Percentiles rank a stretch among this genome's conserved stretches.
Conservation (phyloP, 2,329 filamentous ascomycete species). For the Stagonosporopsis vannaccii region DNA sequence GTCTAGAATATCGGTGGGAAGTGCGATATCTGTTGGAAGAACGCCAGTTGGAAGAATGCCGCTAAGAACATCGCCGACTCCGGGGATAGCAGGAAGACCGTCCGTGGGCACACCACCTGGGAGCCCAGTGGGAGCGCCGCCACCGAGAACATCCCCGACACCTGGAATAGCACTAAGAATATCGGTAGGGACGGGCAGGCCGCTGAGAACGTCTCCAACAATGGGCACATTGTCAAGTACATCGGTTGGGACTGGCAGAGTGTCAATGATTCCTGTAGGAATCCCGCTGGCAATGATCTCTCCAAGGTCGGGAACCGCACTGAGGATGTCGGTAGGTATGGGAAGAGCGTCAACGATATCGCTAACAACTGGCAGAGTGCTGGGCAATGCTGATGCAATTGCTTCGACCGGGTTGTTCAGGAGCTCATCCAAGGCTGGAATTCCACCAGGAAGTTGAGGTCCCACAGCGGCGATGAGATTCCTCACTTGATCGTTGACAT, state of each 20-base stretch:
- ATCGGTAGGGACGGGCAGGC: neutral
- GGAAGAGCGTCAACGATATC: neutral
- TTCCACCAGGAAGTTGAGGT: constrained; percentile 17
- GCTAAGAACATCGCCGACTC: neutral
- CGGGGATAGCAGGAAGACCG: neutral
- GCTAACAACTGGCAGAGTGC: neutral
- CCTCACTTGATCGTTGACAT: constrained; percentile 20
- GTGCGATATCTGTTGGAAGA: neutral
- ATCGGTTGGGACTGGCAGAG: neutral
- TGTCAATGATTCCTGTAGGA: neutral
- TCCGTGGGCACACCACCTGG: neutral
- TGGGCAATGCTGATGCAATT: neutral
- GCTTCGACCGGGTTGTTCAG: constrained; percentile 3
- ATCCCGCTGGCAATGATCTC: neutral
- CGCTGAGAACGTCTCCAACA: neutral
- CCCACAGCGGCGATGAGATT: constrained; percentile 14
- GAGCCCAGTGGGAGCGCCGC: neutral
- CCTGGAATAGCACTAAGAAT: neutral
- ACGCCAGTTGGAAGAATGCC: neutral
- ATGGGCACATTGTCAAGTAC: neutral
- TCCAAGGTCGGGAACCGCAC: neutral
- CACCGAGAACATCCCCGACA: neutral
- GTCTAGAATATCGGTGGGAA: neutral
- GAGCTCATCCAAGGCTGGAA: constrained; percentile 15
- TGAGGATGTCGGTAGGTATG: neutral